These are phyloP conservation scores for Talinum fruticosum DNA, from an alignment of 148 eudicot species.

Conservation along the genomic window DNA sequence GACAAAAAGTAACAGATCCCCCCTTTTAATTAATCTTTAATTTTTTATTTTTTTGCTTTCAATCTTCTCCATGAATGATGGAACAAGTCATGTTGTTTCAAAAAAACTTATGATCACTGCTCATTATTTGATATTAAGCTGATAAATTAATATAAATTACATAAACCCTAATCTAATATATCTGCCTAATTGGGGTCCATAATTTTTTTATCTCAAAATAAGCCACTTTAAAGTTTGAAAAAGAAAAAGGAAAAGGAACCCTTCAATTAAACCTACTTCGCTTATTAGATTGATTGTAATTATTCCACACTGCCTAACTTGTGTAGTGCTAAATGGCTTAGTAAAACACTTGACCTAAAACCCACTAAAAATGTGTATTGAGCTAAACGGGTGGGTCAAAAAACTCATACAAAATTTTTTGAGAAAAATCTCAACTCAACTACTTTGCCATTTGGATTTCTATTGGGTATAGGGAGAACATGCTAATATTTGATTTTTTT, in stretches of 20 bases:
- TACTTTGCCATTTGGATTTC: too few relatives aligned
- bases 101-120: not conserved
- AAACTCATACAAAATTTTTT: too few relatives aligned
- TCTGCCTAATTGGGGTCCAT: not conserved
- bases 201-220: not conserved
- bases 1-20: not conserved
- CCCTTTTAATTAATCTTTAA: not conserved
- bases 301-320: too few relatives aligned
- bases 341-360: too few relatives aligned
- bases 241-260: not conserved
- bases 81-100: not conserved
- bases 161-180: not conserved
- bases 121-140: not conserved
- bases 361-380: too few relatives aligned
- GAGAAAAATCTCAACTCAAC: too few relatives aligned
- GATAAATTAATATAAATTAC: not conserved
- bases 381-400: too few relatives aligned
- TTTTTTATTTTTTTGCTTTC: not conserved
- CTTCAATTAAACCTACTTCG: not conserved
- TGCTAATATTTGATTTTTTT: too few relatives aligned
- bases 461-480: too few relatives aligned
- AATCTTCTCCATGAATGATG: slow-evolving; percentile 8
- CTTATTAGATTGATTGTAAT: too few relatives aligned
- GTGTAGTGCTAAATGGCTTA: too few relatives aligned
- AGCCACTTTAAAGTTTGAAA: not conserved